Base-by-base conservation (phyloP, 768 basidiomycete species). In the Kwoniella sp. region DNA sequence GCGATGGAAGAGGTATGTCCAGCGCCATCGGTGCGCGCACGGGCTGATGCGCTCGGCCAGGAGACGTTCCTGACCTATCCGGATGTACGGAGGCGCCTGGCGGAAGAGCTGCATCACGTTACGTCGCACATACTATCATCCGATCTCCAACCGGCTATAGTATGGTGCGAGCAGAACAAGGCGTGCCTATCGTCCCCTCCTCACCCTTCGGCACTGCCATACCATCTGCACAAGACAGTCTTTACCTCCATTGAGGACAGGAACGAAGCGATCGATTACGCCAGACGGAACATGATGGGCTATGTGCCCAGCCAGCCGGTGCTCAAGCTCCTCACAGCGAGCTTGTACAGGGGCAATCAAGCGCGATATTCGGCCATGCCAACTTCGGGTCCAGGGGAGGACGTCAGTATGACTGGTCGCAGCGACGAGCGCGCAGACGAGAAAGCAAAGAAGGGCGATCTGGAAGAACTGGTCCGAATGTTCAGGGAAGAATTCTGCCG, bases 401-500 rank as follows among this genome's bases (percentile, higher is more conserved):
- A 27, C 10, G 19, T 5, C 34, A 15, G 40, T 10, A 14, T 17
- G 25, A 20, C 23, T 31, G 49, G 31, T 15, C 19, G 42, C 22
- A 43, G 39, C n/a, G 29, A 41, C 17, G 36, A n/a, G 23, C 26
- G 3, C 3, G 47, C 2, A 28, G 39, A 41, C 15, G 32, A 25
- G 15, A 9, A n/a, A 15, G 39, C 9, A 28, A 27, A 50, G 28
- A 25, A 28, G n/a, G n/a, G 19, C 22, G 26, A 49, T 12, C 17
- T 44, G 42, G 31, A 43, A 22, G 42, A 52, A 9, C 77, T 96
- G 27, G 85, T 86, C 60, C 83, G 84, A 2, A 77, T 88, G 52
- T 95, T 99, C 70, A 84, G 86, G 20, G 84, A 84, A 59, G 91
- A 93, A 66, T 99, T 87, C 63, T 91, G 92, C 63, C 83, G 86